Evolutionary conservation across 1,284 basidiomycete genomes (phyloP).

Genomic region (Sphaerobolus stellatus): DNA sequence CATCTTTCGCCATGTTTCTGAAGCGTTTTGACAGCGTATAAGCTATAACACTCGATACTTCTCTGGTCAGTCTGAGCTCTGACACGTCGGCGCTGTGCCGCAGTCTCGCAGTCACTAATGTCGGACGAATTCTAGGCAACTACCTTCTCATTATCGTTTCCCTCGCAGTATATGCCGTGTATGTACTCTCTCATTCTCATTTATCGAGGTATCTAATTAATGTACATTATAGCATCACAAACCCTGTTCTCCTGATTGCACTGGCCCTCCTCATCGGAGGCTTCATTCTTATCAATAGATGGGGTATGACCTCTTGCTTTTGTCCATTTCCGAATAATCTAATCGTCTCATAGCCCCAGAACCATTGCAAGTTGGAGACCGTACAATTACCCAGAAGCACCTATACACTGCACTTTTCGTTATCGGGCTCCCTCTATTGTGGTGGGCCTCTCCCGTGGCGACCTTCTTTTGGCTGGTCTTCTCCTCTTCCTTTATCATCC

Average conservation of each 20-base stretch:
- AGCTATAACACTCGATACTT: conserved; percentile 95
- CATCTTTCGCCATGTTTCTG: conserved; percentile 1
- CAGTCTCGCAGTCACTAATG: conserved; percentile 2
- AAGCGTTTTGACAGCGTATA: conserved; percentile 60
- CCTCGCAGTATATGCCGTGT: conserved; percentile 90
- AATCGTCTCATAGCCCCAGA: conserved; percentile 56
- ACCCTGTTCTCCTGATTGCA: conserved; percentile 78
- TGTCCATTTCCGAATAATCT: conserved; percentile 8
- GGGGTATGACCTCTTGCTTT: conserved; percentile 56
- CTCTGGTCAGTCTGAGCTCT: conserved; percentile 59
- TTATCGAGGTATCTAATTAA: background rate
- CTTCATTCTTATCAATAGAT: conserved; percentile 87
- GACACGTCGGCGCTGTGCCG: background rate
- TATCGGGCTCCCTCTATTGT: conserved; percentile 72
- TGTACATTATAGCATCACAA: conserved; percentile 58
- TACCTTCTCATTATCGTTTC: conserved; percentile 82
- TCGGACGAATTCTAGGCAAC: conserved; percentile 67
- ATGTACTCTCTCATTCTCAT: conserved; percentile 31
- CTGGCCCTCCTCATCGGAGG: conserved; percentile 90
- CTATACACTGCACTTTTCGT: conserved; percentile 81
- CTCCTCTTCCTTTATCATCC: conserved; percentile 70
- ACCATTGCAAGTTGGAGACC: conserved; percentile 74
- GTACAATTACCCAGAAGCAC: conserved; percentile 78
- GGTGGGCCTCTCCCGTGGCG: conserved; percentile 63
- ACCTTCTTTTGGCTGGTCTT: conserved; percentile 82